Evolutionary conservation across 2,329 filamentous ascomycete species (phyloP).

Genomic region (Phyllosticta ampelicida): DNA sequence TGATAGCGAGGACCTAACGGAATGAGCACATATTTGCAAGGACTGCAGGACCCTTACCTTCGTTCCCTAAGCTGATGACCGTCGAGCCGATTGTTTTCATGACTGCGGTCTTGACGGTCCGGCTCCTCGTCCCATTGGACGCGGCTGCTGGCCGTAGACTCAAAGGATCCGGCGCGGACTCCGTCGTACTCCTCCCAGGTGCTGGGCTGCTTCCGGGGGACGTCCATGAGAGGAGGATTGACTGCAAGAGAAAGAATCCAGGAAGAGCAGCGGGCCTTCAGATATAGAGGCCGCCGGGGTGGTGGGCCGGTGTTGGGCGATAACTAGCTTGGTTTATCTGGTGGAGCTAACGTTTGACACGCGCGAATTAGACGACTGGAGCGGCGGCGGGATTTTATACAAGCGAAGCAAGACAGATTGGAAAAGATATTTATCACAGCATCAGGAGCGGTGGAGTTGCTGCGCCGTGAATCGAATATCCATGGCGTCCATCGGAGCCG

Average conservation of each 20-base stretch:
- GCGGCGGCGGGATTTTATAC: neutral
- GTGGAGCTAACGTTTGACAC: neutral
- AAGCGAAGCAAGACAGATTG: neutral
- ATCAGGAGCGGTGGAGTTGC: neutral
- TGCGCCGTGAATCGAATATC: neutral
- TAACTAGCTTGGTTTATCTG: neutral
- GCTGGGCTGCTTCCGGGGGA: conserved; percentile 31
- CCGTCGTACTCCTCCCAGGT: conserved; percentile 38
- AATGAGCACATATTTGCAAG: neutral
- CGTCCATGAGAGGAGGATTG: conserved; percentile 21
- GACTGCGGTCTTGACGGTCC: conserved; percentile 16
- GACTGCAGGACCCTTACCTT: conserved; percentile 15
- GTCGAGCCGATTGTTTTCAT: conserved; percentile 18
- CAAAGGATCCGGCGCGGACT: conserved; percentile 31
- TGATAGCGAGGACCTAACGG: conserved; percentile 35
- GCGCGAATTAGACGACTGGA: neutral
- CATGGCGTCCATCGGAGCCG: neutral
- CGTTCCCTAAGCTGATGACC: conserved; percentile 25
- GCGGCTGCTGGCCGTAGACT: conserved; percentile 25
- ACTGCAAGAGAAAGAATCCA: neutral
- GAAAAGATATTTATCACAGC: neutral
- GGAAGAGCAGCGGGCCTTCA: conserved; percentile 3
- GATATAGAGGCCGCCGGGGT: neutral
- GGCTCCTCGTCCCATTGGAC: conserved; percentile 30
- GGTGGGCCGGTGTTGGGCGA: neutral